Evolutionary conservation across 169 alveolate species (phyloP).

Genomic region (Plasmodium sp.): DNA sequence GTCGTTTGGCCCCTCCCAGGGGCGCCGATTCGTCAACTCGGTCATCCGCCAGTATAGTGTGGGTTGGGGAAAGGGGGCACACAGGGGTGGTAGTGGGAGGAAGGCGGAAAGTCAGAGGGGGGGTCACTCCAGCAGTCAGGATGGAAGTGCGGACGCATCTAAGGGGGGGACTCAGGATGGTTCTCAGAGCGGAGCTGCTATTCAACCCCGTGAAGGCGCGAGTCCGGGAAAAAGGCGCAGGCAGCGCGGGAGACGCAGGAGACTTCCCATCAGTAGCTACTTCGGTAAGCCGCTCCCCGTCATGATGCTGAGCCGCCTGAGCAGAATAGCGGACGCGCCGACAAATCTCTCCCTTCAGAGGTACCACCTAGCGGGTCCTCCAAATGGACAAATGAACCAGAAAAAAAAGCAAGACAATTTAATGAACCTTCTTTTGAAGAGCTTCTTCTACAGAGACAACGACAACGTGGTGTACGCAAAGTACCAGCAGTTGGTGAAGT

Average conservation of each 20-base stretch:
- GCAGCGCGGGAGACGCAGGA: neutral
- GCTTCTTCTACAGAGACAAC: conserved; percentile 10
- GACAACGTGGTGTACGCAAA: conserved; percentile 25
- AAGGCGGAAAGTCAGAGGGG: neutral
- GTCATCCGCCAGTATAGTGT: conserved; percentile 11
- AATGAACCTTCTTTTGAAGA: conserved; percentile 20
- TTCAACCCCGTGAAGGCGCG: neutral
- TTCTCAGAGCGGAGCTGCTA: neutral
- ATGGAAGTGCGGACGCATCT: neutral
- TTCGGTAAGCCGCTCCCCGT: neutral
- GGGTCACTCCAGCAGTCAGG: neutral
- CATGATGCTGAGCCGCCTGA: neutral
- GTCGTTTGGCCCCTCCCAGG: neutral
- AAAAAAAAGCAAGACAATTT: neutral
- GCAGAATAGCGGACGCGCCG: neutral
- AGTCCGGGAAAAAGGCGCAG: neutral
- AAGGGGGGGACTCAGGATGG: neutral
- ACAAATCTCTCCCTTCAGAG: neutral
- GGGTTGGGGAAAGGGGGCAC: neutral
- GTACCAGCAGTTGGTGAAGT: conserved; percentile 75
- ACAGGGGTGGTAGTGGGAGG: neutral
- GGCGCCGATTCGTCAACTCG: conserved; percentile 13
- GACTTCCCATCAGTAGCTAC: neutral
- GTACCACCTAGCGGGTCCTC: neutral
- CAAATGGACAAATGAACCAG: neutral